A percentile compares a stretch with the other conserved stretches of the same genome.
Evolutionary conservation across 768 basidiomycete species (phyloP).

Genomic region (Amanita rubescens): DNA sequence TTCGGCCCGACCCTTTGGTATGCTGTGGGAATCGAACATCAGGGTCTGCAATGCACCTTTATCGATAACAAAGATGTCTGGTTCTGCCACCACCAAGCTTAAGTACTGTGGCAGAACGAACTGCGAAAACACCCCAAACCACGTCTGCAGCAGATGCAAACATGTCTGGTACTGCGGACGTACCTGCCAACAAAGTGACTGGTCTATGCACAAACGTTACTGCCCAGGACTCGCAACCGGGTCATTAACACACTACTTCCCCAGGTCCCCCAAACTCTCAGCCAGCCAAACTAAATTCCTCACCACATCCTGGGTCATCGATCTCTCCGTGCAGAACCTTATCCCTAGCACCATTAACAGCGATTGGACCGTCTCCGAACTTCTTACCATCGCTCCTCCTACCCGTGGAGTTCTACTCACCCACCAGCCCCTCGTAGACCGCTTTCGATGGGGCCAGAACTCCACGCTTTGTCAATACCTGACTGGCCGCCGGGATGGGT

Average conservation of each 20-base stretch:
- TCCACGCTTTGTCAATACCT: conserved; percentile 1
- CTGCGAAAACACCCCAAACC: background rate
- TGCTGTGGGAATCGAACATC: background rate
- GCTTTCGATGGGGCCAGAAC: conserved; percentile 1
- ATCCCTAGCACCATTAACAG: background rate
- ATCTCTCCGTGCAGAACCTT: conserved; percentile 1
- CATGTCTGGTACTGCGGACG: background rate
- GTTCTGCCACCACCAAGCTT: background rate
- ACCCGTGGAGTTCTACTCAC: background rate
- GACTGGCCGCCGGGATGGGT: background rate
- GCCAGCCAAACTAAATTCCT: conserved; percentile 1
- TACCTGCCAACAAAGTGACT: background rate
- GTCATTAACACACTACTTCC: background rate
- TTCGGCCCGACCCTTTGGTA: background rate
- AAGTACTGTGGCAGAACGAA: conserved; percentile 1
- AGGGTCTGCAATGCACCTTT: background rate
- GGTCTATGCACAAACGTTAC: conserved; percentile 1
- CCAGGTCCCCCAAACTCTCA: background rate
- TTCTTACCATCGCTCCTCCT: background rate
- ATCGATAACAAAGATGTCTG: conserved; percentile 1
- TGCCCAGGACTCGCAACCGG: background rate
- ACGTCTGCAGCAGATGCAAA: conserved; percentile 1
- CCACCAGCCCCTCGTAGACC: background rate
- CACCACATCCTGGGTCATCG: conserved; percentile 1
- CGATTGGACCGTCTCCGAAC: background rate